Base-by-base conservation (phyloP, 495 filamentous ascomycete genomes). In the Hypoxylon fragiforme region DNA sequence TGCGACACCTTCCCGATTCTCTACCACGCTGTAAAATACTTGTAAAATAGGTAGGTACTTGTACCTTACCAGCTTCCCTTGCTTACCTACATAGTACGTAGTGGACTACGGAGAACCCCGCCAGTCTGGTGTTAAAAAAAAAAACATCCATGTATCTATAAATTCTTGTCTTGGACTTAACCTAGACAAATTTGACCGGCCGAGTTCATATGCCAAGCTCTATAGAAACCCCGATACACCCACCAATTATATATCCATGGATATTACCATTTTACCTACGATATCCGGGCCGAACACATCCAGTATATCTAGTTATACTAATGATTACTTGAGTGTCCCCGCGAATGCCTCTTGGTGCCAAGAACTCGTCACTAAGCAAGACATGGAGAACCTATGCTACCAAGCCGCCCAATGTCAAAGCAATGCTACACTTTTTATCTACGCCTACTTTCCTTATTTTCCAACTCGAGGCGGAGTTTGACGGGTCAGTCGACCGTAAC, bases 331-430 rank as follows among this genome's bases (percentile, higher is more conserved):
- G 12, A 26, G 31, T 37, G 8, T 48, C 20, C 15, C 30, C 44
- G 21, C 36, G 43, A 41, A 34, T 28, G 24, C 19, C 46, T 21
- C 41, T 50, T 41, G 13, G 22, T 56, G 30, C 46, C 51, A 47
- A 35, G 16, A 14, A 12, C 44, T 41, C 44, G 24, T 48, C 58
- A 40, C 43, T 43, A 51, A 52, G 47, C 58, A 37, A 41, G 35
- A 37, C 26, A 30, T 43, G 36, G 20, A 36, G 39, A 11, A 36
- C 24, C 50, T 16, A 40, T 22, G 44, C 43, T 14, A 18, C 26
- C 26, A 19, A 18, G 12, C 15, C 31, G 13, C 32, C 20, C 20
- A 37, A 39, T 11, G 31, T 30, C 12, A n/a, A 50, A n/a, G 14
- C 40, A 14, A 21, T 50, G 39, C 11, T 38, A 53, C 49, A 30